Base-by-base conservation (phyloP, 2,329 filamentous ascomycete genomes). In the Pseudogymnoascus sp. region DNA sequence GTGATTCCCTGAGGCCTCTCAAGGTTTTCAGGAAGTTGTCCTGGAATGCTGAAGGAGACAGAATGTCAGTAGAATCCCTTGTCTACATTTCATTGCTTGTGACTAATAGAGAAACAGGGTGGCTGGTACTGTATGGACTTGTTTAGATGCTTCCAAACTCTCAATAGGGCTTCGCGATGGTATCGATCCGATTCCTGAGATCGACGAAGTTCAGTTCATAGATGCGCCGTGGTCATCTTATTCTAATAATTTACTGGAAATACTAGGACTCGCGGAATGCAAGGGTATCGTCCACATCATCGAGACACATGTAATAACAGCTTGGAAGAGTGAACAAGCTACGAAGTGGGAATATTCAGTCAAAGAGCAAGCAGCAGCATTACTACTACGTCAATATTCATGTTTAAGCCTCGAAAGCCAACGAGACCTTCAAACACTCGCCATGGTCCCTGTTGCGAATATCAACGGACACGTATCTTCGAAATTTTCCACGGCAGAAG, bases 291-390 rank as follows among this genome's bases (percentile, higher is more conserved):
- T 53, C 4, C 11, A 63, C 31, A 21, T 69, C 0, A 44, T 71
- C 7, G 21, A 70, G 33, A 50, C 62, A 10, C 50, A 67, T 42
- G 63, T 71, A 5, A 65, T 71, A 23, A 68, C 67, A 11, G 63
- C 65, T 4, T 71, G 69, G 69, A 23, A 63, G 16, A 60, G 35
- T 8, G 23, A 8, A 12, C 25, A 66, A 8, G 33, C 23, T 8
- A 60, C 21, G 2, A 47, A 31, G 10, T 67, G 65, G 66, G 37
- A 40, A 6, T 18, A 25, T 37, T 62, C 44, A 18, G 65, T 62
- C 60, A 69, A 68, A 53, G 50, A 65, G 33, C 64, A 67, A 37
- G 38, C 67, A 4, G 56, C 67, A 33, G 33, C 42, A 25, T 63
- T 67, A 4, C 60, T 71, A 12, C 53, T 71, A 7, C n/a, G 18